These are phyloP conservation scores for Sclerotinia subarctica DNA, from an alignment of 2,329 filamentous ascomycete species.

Conservation along the genomic window DNA sequence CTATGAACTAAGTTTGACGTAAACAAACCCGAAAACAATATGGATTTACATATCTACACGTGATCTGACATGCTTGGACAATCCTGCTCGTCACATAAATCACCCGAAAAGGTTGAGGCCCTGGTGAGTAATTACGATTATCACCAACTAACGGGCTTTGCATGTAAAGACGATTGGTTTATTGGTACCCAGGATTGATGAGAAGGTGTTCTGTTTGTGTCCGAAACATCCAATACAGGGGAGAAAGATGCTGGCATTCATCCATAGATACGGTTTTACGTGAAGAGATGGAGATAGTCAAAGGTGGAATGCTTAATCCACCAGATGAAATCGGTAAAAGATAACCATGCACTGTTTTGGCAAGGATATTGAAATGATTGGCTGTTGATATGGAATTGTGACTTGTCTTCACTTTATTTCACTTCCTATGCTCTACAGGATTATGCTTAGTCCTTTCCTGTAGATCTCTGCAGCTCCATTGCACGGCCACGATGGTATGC, in stretches of 20 bases:
- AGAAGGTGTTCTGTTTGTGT: not conserved
- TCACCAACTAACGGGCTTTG: not conserved
- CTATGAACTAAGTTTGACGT: not conserved
- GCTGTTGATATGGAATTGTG: not conserved
- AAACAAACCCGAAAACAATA: not conserved
- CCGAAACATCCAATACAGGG: not conserved
- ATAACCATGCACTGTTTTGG: not conserved
- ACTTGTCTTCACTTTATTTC: not conserved
- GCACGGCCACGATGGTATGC: not conserved
- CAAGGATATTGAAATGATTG: not conserved
- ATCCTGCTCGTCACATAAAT: not conserved
- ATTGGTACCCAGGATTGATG: not conserved
- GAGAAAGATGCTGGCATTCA: not conserved
- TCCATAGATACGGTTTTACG: not conserved
- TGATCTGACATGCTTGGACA: not conserved
- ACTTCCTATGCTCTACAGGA: not conserved
- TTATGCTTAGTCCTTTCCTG: not conserved
- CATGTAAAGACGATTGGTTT: not conserved
- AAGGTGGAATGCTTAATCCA: not conserved
- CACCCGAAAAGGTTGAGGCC: not conserved
- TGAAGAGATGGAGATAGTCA: not conserved
- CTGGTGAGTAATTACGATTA: not conserved
- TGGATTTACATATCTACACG: not conserved
- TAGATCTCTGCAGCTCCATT: not conserved
- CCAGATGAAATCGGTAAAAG: not conserved